Base-by-base conservation (phyloP, 2,329 filamentous ascomycete genomes). In the Erysiphe neolycopersici region DNA sequence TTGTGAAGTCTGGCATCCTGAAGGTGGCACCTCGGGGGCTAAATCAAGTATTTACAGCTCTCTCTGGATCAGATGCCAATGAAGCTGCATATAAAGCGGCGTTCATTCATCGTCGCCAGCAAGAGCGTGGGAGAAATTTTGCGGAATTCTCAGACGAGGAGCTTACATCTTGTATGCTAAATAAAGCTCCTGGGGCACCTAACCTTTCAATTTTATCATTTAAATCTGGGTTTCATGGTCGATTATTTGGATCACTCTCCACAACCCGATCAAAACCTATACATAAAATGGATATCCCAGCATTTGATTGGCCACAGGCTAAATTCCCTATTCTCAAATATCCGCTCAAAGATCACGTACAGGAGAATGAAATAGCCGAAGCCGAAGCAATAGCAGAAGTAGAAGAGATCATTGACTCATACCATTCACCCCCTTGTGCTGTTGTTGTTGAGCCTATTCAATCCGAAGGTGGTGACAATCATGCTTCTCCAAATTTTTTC, bases 241-340 rank as follows among this genome's bases (percentile, higher is more conserved):
- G 80, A 53, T 71, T 83, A 40, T 85, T 87, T 56, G 80, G 78
- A 52, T 75, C 68, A 48, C 65, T 87, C 44, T 80, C 76, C 47
- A 84, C 79, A 49, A 87, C 80, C 30, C 76, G 80, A 57, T 79
- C 73, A 59, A 85, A 85, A 65, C 68, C 80, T 44, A 80, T 87
- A 52, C 80, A 87, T 66, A 87, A 87, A 61, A 67, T 87, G 51
- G 80, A 87, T 57, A 85, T 87, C 51, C 80, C 80, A n/a, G 76
- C 79, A 47, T 87, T 87, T 58, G 74, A 85, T 64, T 87, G 80
- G 80, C 80, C 80, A 43, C 77, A 81, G 60, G 79, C 79, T n/a
- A 65, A 75, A 32, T 87, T 87, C 66, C 80, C 80, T n/a, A 53
- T 61, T 29, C 66, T 82, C 50, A 79, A 79, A 60, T 85, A 85